Base-by-base conservation (phyloP, 768 basidiomycete species). In the Chalciporus sphaerocephalus region DNA sequence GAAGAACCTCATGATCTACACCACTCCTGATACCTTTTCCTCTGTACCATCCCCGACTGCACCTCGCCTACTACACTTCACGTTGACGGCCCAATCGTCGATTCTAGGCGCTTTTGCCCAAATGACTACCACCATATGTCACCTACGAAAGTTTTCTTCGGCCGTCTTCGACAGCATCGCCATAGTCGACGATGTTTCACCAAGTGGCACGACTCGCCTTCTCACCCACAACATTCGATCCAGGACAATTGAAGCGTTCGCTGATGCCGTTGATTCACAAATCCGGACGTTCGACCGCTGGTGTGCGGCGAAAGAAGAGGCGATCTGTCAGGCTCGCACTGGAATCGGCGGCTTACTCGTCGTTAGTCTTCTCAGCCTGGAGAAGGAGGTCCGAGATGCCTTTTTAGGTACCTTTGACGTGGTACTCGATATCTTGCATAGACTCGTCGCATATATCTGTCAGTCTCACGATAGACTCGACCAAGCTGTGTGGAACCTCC, bases 241-340 rank as follows among this genome's bases (percentile, higher is more conserved):
- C 9, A 76, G 74, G 24, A 89, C 86, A 0, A 65, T 87, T n/a
- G 87, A 92, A 60, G 90, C 90, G 0, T 90, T 90, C 58, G 79
- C 85, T 1, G 87, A 90, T 44, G 87, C 87, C 0, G 66, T 91
- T 37, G 79, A 81, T 48, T 53, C 67, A 17, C 79, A 86, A 44
- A 66, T 89, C 4, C 74, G 70, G 17, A 50, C 50, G 4, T 79
- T 92, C 49, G 76, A 87, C 44, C 59, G 55, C 6, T 92, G 87
- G 86, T 90, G 87, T 58, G 80, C 88, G 1, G 60, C 58, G 12
- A 72, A 70, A 45, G 90, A 92, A 62, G 80, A 83, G 55, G 69
- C 70, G 0, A 83, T 92, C 39, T 81, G 78, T 60, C 69, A 69
- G n/a, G 79, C 85, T 2, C 63, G 71, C 42, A 71, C 67, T 8